Percentiles rank a stretch among this genome's conserved stretches.
phyloP scores from a whole-genome alignment of 805 yeast species.

The Barnettozyma californica region DNA sequence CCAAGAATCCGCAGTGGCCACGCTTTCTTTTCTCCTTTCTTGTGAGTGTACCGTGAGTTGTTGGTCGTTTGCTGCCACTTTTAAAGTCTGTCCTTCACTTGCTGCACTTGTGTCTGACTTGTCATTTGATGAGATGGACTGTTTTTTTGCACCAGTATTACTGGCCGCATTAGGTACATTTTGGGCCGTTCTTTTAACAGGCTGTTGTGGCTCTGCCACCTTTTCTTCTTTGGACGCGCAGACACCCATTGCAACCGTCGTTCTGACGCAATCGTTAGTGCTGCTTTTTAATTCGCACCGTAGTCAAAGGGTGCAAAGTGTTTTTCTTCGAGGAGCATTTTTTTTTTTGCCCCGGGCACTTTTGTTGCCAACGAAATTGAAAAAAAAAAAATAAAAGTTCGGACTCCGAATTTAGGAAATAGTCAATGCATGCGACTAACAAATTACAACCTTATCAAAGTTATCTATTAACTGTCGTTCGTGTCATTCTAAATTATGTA shows the following conservation, averaged over 20 bases:
- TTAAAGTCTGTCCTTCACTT: background rate
- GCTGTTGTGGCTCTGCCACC: background rate
- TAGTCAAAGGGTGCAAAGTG: no score
- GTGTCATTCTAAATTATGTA: background rate
- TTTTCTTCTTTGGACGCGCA: conserved; percentile 21
- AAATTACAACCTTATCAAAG: background rate
- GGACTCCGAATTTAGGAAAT: background rate
- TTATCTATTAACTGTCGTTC: conserved; percentile 1
- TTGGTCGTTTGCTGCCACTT: background rate
- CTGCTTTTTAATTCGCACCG: background rate
- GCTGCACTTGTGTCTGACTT: conserved; percentile 7
- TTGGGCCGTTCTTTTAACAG: conserved; percentile 3
- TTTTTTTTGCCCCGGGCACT: background rate
- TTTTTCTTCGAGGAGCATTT: background rate
- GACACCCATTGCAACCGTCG: conserved; percentile 13
- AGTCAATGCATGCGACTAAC: no score
- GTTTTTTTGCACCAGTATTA: conserved; percentile 1
- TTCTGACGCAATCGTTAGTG: background rate
- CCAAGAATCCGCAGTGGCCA: conserved; percentile 1
- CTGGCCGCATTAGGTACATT: background rate
- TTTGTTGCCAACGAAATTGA: no score
- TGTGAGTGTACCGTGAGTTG: conserved; percentile 1
- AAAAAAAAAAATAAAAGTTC: background rate
- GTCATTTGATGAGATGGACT: conserved; percentile 8
- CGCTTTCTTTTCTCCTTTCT: background rate